phyloP scores from a whole-genome alignment of 805 yeast genomes.

The Schwanniomyces vanrijiae region DNA sequence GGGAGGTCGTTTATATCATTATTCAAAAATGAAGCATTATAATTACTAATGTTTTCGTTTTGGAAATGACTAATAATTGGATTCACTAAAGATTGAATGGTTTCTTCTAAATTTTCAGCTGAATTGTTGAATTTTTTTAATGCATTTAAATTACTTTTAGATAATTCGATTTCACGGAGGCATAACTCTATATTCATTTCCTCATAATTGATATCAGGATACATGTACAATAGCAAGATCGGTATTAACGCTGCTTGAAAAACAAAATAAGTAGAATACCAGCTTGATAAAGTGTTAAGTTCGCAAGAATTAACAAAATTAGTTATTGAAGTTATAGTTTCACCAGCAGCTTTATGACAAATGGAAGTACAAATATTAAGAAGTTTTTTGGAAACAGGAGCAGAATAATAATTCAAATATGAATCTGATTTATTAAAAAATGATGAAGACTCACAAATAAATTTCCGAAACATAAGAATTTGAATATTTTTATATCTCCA shows the following conservation, averaged over 20 bases:
- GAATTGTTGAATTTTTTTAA: not conserved
- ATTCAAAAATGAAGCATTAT: not conserved
- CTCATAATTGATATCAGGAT: not conserved
- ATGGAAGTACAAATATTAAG: slow-evolving; percentile 3
- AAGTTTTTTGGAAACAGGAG: not conserved
- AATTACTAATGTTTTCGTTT: not conserved
- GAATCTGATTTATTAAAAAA: slow-evolving; percentile 31
- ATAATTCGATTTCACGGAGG: not conserved
- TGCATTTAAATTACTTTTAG: not conserved
- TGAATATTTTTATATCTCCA: slow-evolving; percentile 63
- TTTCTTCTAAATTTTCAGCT: not conserved
- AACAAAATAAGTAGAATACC: slow-evolving; percentile 20
- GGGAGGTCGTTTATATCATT: not conserved
- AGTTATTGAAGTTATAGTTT: slow-evolving; percentile 51
- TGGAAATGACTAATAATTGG: not conserved
- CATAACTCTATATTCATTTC: not conserved
- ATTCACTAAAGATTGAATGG: not conserved
- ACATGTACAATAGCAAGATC: slow-evolving; percentile 17
- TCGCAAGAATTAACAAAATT: slow-evolving; percentile 28
- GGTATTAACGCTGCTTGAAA: slow-evolving; percentile 19
- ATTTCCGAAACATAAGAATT: slow-evolving; percentile 54
- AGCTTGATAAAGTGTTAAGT: slow-evolving; percentile 36
- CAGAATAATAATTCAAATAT: not conserved
- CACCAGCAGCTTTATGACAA: slow-evolving; percentile 41
- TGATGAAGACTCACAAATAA: slow-evolving; percentile 54